Evolutionary conservation across 345 rosid species (phyloP).

Genomic region (Acer saccharum): DNA sequence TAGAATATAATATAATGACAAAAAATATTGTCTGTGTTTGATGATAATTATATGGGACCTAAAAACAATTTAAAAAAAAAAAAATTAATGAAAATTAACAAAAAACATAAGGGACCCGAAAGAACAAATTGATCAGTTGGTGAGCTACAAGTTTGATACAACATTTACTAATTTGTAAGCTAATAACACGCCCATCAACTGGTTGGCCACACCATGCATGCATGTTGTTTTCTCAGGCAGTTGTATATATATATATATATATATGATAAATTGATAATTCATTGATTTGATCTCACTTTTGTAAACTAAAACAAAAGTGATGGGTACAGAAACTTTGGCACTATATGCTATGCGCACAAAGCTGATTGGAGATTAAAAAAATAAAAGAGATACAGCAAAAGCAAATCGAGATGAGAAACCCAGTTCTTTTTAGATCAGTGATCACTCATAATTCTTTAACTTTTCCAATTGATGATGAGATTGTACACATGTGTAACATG

Average conservation of each 20-base stretch:
- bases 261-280: neutral
- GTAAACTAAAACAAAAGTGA: neutral
- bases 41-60: conserved; percentile 10
- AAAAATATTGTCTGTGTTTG: neutral
- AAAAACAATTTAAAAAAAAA: neutral
- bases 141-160: conserved; percentile 9
- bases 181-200: neutral
- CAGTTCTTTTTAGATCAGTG: neutral
- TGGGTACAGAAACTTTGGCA: neutral
- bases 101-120: conserved; percentile 12
- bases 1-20: neutral
- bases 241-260: neutral
- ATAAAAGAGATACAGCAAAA: conserved; percentile 2
- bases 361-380: neutral
- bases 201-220: neutral
- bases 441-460: neutral
- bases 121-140: conserved; percentile 8
- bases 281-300: neutral
- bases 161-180: conserved; percentile 6
- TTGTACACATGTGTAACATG: neutral
- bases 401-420: no score
- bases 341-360: neutral
- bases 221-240: neutral
- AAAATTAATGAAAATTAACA: neutral
- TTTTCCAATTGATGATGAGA: conserved; percentile 14